Percentiles rank a stretch among this genome's conserved stretches.
phyloP scores from a whole-genome alignment of 139 green algal species.

The Eudorina sp. region DNA sequence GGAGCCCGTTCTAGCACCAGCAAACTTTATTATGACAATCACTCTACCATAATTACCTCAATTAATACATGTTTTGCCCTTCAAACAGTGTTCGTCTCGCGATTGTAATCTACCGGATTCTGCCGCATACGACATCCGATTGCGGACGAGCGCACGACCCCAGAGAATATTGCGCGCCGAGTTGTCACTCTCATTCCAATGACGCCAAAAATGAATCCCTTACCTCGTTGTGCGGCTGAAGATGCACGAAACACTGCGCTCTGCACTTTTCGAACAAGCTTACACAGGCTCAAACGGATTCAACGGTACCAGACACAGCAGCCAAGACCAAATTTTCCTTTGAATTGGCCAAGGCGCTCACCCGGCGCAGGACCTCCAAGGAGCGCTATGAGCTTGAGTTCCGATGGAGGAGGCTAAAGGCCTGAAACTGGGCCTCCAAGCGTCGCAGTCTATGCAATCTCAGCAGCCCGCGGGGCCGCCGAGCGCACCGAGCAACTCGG shows the following conservation, averaged over 20 bases:
- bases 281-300: background rate
- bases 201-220: conserved; percentile 7
- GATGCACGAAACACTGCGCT: background rate
- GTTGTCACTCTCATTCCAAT: too few relatives aligned
- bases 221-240: background rate
- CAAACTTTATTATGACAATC: too few relatives aligned
- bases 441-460: conserved; percentile 3
- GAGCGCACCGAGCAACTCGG: background rate
- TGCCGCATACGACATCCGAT: too few relatives aligned
- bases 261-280: background rate
- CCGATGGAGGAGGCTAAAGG: conserved; percentile 40
- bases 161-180: too few relatives aligned
- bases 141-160: too few relatives aligned
- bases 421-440: background rate
- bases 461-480: conserved; percentile 10
- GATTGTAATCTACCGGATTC: too few relatives aligned
- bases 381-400: background rate
- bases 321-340: background rate
- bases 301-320: background rate
- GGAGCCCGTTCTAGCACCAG: too few relatives aligned
- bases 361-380: background rate
- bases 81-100: too few relatives aligned
- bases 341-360: background rate
- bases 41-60: too few relatives aligned
- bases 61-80: too few relatives aligned